A percentile compares a stretch with the other conserved stretches of the same genome.
Evolutionary conservation across 352 stramenopile genomes (phyloP).

Genomic region (Nothophytophthora sp.): DNA sequence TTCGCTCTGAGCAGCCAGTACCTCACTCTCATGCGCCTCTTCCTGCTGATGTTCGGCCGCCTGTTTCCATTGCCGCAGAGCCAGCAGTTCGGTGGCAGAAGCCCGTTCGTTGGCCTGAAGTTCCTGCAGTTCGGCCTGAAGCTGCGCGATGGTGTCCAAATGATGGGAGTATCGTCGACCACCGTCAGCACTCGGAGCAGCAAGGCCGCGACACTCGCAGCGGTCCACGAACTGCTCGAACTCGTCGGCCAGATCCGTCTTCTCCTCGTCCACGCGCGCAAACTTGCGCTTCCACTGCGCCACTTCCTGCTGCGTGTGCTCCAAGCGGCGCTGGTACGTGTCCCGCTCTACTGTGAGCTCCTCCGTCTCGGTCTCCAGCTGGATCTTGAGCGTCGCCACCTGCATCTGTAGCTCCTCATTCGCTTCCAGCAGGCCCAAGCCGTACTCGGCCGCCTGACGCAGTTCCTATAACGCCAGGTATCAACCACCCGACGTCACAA

Average conservation of each 20-base stretch:
- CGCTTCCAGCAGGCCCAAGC: constrained; percentile 65
- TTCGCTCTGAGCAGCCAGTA: constrained; percentile 39
- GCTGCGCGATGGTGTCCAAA: constrained; percentile 30
- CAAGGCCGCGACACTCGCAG: constrained; percentile 33
- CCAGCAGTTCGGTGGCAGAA: constrained; percentile 41
- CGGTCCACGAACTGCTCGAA: constrained; percentile 56
- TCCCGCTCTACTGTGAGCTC: constrained; percentile 69
- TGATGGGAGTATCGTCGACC: constrained; percentile 22
- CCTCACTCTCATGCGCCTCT: constrained; percentile 38
- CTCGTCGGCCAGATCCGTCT: constrained; percentile 48
- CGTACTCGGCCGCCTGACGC: constrained; percentile 77
- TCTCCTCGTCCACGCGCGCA: constrained; percentile 64
- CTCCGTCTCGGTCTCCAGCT: constrained; percentile 59
- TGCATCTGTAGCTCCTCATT: constrained; percentile 82
- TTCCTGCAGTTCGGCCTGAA: constrained; percentile 51
- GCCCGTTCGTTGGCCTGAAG: constrained; percentile 31
- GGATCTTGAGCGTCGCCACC: constrained; percentile 70
- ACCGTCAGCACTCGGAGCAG: background rate
- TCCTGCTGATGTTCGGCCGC: constrained; percentile 40
- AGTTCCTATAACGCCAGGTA: constrained; percentile 67
- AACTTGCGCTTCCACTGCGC: constrained; percentile 75
- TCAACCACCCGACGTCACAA: too few species aligned
- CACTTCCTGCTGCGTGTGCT: constrained; percentile 60
- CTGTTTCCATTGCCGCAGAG: constrained; percentile 52
- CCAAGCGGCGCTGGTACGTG: constrained; percentile 56